phyloP scores from a whole-genome alignment of 495 filamentous ascomycete genomes.

The Neurospora sp. region DNA sequence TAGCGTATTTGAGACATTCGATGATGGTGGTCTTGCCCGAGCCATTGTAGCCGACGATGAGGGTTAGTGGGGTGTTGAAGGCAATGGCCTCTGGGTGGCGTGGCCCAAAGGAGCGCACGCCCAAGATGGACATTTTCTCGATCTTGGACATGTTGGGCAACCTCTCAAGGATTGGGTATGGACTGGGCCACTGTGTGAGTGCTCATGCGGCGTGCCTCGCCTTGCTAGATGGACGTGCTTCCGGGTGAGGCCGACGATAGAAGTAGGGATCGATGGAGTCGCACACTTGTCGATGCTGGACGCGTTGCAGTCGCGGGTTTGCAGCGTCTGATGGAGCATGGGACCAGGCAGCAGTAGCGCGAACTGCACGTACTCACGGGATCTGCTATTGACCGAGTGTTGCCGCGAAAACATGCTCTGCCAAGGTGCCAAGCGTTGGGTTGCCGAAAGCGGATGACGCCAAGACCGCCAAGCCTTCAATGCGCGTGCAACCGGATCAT shows the following conservation, averaged over 20 bases:
- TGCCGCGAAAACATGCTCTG: not conserved
- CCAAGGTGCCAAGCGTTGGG: not conserved
- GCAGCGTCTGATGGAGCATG: not conserved
- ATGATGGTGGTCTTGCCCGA: conserved; percentile 99
- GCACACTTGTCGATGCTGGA: not conserved
- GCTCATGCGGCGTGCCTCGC: conserved; percentile 1
- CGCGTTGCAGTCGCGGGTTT: conserved; percentile 2
- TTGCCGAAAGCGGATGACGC: not conserved
- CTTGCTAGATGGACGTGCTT: not conserved
- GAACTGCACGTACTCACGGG: not conserved
- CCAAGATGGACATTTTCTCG: conserved; percentile 77
- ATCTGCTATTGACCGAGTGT: conserved; percentile 1
- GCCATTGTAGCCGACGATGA: conserved; percentile 95
- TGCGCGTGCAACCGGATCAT: not conserved
- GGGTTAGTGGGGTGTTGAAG: conserved; percentile 80
- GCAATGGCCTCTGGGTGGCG: conserved; percentile 67
- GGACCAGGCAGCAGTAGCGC: not conserved
- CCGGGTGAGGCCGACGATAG: not conserved
- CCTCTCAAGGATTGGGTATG: not conserved
- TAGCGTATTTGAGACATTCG: conserved; percentile 97
- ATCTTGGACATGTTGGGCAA: conserved; percentile 53
- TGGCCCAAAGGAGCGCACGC: conserved; percentile 88
- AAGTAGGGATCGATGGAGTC: not conserved
- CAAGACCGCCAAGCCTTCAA: not conserved
- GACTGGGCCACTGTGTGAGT: not conserved